phyloP scores from a whole-genome alignment of 306 rosid genomes.

The Gastrolobium bilobum region DNA sequence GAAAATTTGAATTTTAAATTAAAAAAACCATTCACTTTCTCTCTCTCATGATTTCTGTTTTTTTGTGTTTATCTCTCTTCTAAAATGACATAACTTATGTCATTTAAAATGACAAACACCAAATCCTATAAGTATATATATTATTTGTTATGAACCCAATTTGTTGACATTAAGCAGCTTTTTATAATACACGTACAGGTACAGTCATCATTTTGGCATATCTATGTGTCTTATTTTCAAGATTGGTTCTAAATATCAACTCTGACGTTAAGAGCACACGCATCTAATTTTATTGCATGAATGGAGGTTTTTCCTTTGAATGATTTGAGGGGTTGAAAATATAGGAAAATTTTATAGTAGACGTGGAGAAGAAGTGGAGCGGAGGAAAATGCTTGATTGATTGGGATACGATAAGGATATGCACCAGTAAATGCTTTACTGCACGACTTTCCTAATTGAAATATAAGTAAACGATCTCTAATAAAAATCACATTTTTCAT shows the following conservation, averaged over 20 bases:
- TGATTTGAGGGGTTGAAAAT: slow-evolving; percentile 30
- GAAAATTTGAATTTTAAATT: no score
- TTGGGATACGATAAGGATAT: slow-evolving; percentile 6
- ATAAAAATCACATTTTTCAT: no score
- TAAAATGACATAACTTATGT: no score
- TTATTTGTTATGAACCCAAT: background rate
- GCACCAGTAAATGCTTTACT: slow-evolving; percentile 4
- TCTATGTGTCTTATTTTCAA: background rate
- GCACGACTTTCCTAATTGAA: background rate
- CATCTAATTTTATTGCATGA: no score
- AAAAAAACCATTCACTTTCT: no score
- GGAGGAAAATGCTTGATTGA: background rate
- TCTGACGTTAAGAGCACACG: background rate
- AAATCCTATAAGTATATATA: no score
- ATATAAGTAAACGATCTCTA: background rate
- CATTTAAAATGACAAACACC: no score
- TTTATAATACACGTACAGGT: background rate
- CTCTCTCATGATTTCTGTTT: no score
- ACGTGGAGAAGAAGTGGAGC: background rate
- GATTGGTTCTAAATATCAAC: background rate
- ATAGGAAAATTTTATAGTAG: background rate
- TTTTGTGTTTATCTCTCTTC: no score
- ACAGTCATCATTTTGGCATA: slow-evolving; percentile 2
- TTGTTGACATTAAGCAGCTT: background rate
- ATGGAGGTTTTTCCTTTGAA: background rate